A percentile compares a stretch with the other conserved stretches of the same genome.
Evolutionary conservation across 1,284 basidiomycete species (phyloP).

Genomic region (Sparassis latifolia): DNA sequence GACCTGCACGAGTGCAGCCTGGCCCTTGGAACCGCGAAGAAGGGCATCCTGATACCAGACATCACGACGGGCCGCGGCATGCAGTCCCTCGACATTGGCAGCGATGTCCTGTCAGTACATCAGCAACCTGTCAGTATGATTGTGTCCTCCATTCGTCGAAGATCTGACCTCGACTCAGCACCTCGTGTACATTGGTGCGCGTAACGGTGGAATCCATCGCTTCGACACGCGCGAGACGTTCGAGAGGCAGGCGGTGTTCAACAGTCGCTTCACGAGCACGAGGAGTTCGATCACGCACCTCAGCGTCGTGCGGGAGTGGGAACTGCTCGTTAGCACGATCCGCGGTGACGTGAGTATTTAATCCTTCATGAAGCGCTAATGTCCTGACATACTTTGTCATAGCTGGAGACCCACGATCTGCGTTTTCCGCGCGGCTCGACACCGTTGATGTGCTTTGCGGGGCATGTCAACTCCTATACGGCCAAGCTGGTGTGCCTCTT

Average conservation of each 20-base stretch:
- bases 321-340: constrained; percentile 52
- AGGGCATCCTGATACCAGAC: constrained; percentile 31
- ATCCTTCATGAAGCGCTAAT: neutral
- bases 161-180: constrained; percentile 28
- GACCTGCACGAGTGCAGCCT: constrained; percentile 41
- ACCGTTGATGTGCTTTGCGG: constrained; percentile 43
- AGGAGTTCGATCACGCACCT: constrained; percentile 47
- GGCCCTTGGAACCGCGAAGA: constrained; percentile 39
- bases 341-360: constrained; percentile 46
- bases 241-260: constrained; percentile 35
- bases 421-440: constrained; percentile 40
- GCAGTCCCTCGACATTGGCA: constrained; percentile 39
- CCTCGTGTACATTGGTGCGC: constrained; percentile 52
- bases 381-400: neutral
- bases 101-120: constrained; percentile 55
- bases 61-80: constrained; percentile 32
- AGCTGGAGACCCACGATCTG: constrained; percentile 63
- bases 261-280: constrained; percentile 25
- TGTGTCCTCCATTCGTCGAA: neutral
- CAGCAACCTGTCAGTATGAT: constrained; percentile 38
- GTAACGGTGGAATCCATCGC: constrained; percentile 50
- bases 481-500: constrained; percentile 39
- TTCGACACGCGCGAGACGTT: constrained; percentile 50
- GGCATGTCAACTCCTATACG: constrained; percentile 50
- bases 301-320: constrained; percentile 39